Conservation (phyloP, 768 basidiomycete genomes). For the Serendipita vermifera region DNA sequence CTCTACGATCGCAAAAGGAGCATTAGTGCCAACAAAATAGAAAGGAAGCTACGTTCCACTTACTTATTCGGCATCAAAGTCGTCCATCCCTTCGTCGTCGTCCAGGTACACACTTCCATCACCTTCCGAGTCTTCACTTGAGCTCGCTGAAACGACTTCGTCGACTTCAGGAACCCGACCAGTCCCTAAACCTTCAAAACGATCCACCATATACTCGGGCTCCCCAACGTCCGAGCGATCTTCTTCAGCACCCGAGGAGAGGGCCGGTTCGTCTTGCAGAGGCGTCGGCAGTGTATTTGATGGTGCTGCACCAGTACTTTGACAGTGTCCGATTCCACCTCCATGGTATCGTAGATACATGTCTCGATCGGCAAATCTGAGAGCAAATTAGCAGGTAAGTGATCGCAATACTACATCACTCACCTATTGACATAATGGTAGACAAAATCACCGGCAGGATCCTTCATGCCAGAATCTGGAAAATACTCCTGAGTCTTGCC, state of each 20-base stretch:
- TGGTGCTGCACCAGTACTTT: neutral
- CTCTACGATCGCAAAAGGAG: too few relatives aligned
- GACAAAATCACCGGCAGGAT: conserved; percentile 23
- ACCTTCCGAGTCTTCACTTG: neutral
- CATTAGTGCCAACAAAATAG: too few relatives aligned
- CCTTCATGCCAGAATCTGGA: conserved; percentile 9
- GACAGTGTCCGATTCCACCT: conserved; percentile 23
- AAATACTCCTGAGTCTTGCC: conserved; percentile 17
- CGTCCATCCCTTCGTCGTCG: neutral
- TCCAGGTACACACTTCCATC: neutral
- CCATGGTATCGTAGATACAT: conserved; percentile 27
- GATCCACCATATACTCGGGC: neutral
- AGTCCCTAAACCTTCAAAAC: too few relatives aligned
- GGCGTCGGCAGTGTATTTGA: neutral
- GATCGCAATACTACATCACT: neutral
- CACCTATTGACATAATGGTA: conserved; percentile 30
- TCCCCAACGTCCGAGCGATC: neutral
- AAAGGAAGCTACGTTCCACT: too few relatives aligned
- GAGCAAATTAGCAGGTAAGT: neutral
- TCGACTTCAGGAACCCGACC: too few relatives aligned
- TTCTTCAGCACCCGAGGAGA: neutral
- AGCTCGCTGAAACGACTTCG: too few relatives aligned
- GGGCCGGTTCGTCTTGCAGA: neutral
- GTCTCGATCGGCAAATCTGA: conserved; percentile 30
- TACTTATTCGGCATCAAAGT: neutral